A percentile compares a stretch with the other conserved stretches of the same genome.
Evolutionary conservation across 164 flowering plant genomes (phyloP).

Genomic region (Nymphaea thermarum): DNA sequence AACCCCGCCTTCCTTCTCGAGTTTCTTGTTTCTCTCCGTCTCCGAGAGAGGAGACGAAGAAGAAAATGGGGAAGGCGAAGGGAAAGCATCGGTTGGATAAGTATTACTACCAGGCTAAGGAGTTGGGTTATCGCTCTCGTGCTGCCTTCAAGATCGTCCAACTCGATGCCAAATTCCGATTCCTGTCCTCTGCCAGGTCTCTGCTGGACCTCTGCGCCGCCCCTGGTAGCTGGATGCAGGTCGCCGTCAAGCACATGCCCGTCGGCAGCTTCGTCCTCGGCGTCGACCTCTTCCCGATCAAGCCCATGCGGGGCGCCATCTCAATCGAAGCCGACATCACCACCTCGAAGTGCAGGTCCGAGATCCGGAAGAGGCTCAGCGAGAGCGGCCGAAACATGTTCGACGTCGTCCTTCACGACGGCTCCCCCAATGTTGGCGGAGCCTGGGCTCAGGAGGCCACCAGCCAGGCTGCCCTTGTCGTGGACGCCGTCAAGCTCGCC

Average conservation of each 20-base stretch:
- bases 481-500: slow-evolving; percentile 72
- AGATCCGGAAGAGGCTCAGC: slow-evolving; percentile 39
- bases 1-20: background rate
- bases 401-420: slow-evolving; percentile 77
- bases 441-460: slow-evolving; percentile 95
- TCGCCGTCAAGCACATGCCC: slow-evolving; percentile 66
- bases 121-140: slow-evolving; percentile 82
- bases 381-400: slow-evolving; percentile 59
- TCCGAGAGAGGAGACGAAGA: background rate
- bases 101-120: slow-evolving; percentile 74
- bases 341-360: slow-evolving; percentile 40
- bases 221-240: slow-evolving; percentile 97
- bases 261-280: slow-evolving; percentile 74
- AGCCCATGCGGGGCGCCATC: slow-evolving; percentile 69
- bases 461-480: slow-evolving; percentile 65
- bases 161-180: slow-evolving; percentile 60
- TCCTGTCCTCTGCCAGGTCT: slow-evolving; percentile 57
- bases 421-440: slow-evolving; percentile 90
- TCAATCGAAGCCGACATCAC: slow-evolving; percentile 75
- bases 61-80: slow-evolving; percentile 69
- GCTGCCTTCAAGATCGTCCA: slow-evolving; percentile 89
- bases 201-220: slow-evolving; percentile 97
- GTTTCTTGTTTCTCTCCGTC: background rate
- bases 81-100: slow-evolving; percentile 89
- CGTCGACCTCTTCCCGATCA: slow-evolving; percentile 65